These are phyloP conservation scores for Cyberlindnera sargentensis DNA, from an alignment of 805 yeast genomes.

Conservation along the genomic window DNA sequence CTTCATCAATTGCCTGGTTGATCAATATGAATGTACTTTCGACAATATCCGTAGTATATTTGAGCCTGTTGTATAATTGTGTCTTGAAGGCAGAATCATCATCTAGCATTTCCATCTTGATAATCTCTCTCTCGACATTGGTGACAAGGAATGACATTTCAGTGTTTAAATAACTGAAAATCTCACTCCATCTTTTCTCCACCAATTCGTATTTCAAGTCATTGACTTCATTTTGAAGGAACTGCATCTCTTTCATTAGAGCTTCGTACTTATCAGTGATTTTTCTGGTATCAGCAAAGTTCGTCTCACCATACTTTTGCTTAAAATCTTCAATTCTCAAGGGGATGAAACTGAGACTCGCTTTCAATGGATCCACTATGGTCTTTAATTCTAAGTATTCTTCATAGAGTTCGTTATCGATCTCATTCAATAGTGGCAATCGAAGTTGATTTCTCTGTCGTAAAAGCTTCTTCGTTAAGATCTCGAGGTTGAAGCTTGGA, in stretches of 20 bases:
- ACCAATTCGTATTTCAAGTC: conserved; percentile 39
- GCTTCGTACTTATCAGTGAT: conserved; percentile 33
- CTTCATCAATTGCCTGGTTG: conserved; percentile 35
- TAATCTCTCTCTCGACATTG: conserved; percentile 22
- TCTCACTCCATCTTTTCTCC: conserved; percentile 48
- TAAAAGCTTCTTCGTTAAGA: conserved; percentile 26
- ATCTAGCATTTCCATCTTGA: conserved; percentile 20
- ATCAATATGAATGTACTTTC: conserved; percentile 32
- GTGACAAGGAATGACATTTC: conserved; percentile 29
- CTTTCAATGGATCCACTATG: conserved; percentile 43
- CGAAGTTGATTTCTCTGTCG: conserved; percentile 25
- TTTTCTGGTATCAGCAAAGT: conserved; percentile 19
- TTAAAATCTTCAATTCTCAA: conserved; percentile 38
- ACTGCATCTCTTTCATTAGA: conserved; percentile 34
- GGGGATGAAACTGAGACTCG: conserved; percentile 46
- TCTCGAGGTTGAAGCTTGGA: conserved; percentile 30
- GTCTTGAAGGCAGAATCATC: conserved; percentile 13
- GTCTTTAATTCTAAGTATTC: conserved; percentile 36
- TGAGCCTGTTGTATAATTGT: conserved; percentile 27
- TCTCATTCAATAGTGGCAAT: conserved; percentile 32
- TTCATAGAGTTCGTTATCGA: conserved; percentile 34
- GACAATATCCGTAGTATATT: conserved; percentile 31
- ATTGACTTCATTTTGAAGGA: conserved; percentile 34
- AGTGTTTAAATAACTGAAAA: conserved; percentile 40
- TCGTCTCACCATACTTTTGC: conserved; percentile 16